A percentile compares a stretch with the other conserved stretches of the same genome.
Conservation (phyloP, 768 basidiomycete species). For the Tricholoma matsutake region DNA sequence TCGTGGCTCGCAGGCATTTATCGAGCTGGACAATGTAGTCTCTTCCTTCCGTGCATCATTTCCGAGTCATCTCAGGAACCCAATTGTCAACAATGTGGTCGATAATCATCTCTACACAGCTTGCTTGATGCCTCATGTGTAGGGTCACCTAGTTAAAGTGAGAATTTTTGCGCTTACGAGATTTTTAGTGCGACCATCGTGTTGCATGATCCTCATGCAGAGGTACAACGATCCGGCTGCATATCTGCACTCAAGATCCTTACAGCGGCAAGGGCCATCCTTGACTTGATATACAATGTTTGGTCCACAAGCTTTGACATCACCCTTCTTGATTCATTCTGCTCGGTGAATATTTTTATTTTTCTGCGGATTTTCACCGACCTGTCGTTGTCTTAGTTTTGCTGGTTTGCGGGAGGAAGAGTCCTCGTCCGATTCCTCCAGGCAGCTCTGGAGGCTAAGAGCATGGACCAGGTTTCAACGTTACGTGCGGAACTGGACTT, state of each 20-base stretch:
- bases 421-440: conserved; percentile 66
- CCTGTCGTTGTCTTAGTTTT: conserved; percentile 39
- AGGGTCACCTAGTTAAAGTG: conserved; percentile 9
- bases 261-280: conserved; percentile 59
- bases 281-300: conserved; percentile 64
- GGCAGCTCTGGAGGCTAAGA: conserved; percentile 56
- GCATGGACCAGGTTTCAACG: conserved; percentile 53
- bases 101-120: conserved; percentile 57
- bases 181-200: conserved; percentile 57
- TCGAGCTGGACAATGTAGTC: conserved; percentile 58
- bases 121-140: conserved; percentile 43
- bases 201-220: conserved; percentile 75
- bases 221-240: conserved; percentile 54
- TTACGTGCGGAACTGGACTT: conserved; percentile 65
- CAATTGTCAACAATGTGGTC: conserved; percentile 52
- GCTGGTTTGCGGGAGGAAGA: conserved; percentile 68
- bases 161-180: conserved; percentile 4
- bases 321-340: conserved; percentile 66
- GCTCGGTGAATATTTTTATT: conserved; percentile 45
- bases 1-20: conserved; percentile 58
- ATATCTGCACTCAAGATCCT: conserved; percentile 69
- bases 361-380: background rate
- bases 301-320: conserved; percentile 73
- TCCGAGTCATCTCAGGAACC: conserved; percentile 51
- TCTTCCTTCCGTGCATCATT: conserved; percentile 57